Percentiles rank a stretch among this genome's conserved stretches.
Evolutionary conservation across 2,329 filamentous ascomycete genomes (phyloP).

Genomic region (Lachnellula occidentalis): DNA sequence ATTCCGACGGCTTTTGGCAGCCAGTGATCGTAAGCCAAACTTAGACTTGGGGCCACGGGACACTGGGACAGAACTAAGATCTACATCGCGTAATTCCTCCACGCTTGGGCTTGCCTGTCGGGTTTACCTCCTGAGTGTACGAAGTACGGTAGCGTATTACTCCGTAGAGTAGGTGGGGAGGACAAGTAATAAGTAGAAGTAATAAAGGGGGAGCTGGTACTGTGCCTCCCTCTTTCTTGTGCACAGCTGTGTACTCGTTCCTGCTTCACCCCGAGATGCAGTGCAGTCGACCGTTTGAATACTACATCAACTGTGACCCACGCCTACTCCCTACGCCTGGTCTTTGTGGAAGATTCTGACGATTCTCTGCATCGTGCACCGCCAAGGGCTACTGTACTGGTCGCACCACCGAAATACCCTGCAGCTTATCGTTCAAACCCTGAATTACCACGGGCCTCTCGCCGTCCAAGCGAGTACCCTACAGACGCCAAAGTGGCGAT

Average conservation of each 20-base stretch:
- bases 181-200: not conserved
- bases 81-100: slow-evolving; percentile 15
- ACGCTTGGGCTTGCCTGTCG: slow-evolving; percentile 8
- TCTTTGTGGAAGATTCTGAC: slow-evolving; percentile 7
- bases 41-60: not conserved
- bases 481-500: slow-evolving; percentile 27
- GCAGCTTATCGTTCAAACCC: slow-evolving; percentile 26
- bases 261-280: slow-evolving; percentile 1
- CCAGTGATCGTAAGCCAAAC: not conserved
- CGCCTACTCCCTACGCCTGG: no score
- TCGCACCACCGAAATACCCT: slow-evolving; percentile 15
- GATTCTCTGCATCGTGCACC: slow-evolving; percentile 17
- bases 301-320: slow-evolving; percentile 1
- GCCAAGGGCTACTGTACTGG: not conserved
- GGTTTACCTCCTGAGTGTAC: not conserved
- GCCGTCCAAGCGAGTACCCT: slow-evolving; percentile 26
- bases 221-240: not conserved
- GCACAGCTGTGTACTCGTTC: not conserved
- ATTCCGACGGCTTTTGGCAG: not conserved
- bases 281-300: slow-evolving; percentile 2
- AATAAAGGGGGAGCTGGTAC: not conserved
- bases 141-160: not conserved
- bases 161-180: no score
- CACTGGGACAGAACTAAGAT: slow-evolving; percentile 10
- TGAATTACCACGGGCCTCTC: slow-evolving; percentile 28